These are phyloP conservation scores for Cocos nucifera DNA, from an alignment of 176 grass and related monocot species.

Conservation along the genomic window DNA sequence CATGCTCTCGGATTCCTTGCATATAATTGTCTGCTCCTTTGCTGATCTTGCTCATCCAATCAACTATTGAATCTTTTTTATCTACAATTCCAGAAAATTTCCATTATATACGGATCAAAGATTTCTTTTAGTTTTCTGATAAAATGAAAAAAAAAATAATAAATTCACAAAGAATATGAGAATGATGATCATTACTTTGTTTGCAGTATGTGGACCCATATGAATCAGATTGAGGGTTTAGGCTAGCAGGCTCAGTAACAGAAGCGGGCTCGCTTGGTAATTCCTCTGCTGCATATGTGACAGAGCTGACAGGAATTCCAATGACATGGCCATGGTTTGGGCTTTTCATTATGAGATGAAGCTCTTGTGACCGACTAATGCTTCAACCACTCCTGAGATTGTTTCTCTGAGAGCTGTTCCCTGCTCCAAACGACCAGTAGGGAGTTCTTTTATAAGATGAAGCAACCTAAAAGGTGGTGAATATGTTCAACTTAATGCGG, in stretches of 20 bases:
- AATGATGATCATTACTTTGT: constrained; percentile 32
- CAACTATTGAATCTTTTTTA: constrained; percentile 34
- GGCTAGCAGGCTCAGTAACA: constrained; percentile 8
- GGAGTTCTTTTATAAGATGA: constrained; percentile 30
- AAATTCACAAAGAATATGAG: not conserved
- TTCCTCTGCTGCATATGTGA: constrained; percentile 28
- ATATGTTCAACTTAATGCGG: not conserved
- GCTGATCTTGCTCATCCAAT: constrained; percentile 34
- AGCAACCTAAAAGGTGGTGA: constrained; percentile 3
- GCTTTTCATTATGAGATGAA: constrained; percentile 25
- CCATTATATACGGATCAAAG: too few species aligned
- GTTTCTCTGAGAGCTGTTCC: constrained; percentile 26
- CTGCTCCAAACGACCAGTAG: constrained; percentile 13
- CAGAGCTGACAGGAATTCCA: constrained; percentile 43
- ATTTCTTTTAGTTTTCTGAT: too few species aligned
- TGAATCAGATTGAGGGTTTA: not conserved
- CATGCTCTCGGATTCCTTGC: constrained; percentile 49
- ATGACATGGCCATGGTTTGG: constrained; percentile 37
- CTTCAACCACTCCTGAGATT: not conserved
- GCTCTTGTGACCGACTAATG: not conserved
- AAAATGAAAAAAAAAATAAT: too few species aligned
- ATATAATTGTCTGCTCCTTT: constrained; percentile 35
- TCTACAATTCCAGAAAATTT: constrained; percentile 4
- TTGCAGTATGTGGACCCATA: constrained; percentile 15
- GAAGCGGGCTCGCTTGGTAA: constrained; percentile 11